These are phyloP conservation scores for Russula dissimulans DNA, from an alignment of 768 basidiomycete species.

Conservation along the genomic window DNA sequence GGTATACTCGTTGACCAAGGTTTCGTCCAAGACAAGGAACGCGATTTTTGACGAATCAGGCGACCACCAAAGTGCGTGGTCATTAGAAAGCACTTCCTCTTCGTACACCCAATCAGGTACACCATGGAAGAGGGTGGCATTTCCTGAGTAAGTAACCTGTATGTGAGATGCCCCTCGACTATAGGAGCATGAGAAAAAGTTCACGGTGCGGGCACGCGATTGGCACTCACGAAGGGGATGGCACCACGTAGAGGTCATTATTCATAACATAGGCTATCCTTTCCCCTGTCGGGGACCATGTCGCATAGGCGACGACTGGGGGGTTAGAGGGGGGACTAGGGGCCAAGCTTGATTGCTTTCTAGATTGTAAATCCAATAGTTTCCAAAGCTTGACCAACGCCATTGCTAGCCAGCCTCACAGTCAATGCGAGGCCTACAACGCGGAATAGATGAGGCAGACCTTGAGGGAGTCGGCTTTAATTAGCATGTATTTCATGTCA, in stretches of 20 bases:
- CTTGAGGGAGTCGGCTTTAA: conserved; percentile 69
- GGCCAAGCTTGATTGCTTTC: conserved; percentile 59
- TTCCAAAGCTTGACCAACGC: conserved; percentile 84
- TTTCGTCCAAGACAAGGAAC: conserved; percentile 84
- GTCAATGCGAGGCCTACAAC: conserved; percentile 14
- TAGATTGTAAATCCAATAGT: conserved; percentile 88
- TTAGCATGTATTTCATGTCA: conserved; percentile 82
- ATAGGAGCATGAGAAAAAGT: conserved; percentile 21
- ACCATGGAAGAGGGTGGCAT: conserved; percentile 81
- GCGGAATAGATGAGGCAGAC: conserved; percentile 30
- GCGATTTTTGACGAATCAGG: conserved; percentile 70
- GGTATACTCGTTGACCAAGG: conserved; percentile 72
- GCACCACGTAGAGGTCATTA: conserved; percentile 85
- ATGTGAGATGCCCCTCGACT: conserved; percentile 40
- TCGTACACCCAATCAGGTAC: conserved; percentile 98
- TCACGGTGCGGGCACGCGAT: not conserved
- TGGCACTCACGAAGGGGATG: conserved; percentile 48
- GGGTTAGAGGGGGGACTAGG: conserved; percentile 60
- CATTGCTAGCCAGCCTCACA: conserved; percentile 56
- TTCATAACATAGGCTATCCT: conserved; percentile 77
- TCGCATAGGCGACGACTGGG: conserved; percentile 66
- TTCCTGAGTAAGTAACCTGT: conserved; percentile 74
- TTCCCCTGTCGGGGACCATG: conserved; percentile 81
- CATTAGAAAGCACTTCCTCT: conserved; percentile 71
- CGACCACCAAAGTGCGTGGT: conserved; percentile 86